Conservation (phyloP, 208 protist genomes). For the Trypanosoma avium region DNA sequence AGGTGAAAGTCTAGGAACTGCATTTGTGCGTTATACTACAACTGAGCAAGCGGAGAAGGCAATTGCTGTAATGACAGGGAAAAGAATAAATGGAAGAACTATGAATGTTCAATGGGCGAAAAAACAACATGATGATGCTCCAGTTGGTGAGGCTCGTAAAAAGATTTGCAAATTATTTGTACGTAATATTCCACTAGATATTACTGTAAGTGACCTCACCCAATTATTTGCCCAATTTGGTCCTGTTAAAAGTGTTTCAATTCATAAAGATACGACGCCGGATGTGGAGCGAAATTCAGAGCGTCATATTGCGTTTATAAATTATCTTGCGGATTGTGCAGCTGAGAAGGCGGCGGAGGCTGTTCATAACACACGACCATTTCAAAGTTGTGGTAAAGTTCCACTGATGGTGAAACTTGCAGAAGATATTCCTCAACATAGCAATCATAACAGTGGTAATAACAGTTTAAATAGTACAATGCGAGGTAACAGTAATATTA, state of each 20-base stretch:
- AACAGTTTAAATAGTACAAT: no score
- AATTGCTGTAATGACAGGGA: conserved; percentile 47
- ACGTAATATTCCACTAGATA: conserved; percentile 68
- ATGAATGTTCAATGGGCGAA: conserved; percentile 83
- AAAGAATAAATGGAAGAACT: conserved; percentile 36
- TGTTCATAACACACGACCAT: conserved; percentile 73
- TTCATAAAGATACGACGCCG: conserved; percentile 63
- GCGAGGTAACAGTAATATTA: neutral
- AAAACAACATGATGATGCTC: conserved; percentile 77
- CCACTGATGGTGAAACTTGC: conserved; percentile 82
- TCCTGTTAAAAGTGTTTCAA: conserved; percentile 47
- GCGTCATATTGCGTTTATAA: conserved; percentile 57
- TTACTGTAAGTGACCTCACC: conserved; percentile 18
- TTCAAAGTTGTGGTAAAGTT: conserved; percentile 32
- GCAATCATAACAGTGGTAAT: conserved; percentile 5
- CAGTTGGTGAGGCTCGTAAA: conserved; percentile 58
- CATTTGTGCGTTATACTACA: conserved; percentile 76
- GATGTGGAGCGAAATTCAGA: neutral
- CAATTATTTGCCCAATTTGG: conserved; percentile 22
- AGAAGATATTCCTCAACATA: conserved; percentile 45
- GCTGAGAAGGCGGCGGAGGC: conserved; percentile 55
- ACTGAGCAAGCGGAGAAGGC: conserved; percentile 59
- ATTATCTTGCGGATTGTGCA: conserved; percentile 40
- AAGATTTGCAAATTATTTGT: conserved; percentile 84
- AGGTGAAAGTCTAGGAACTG: conserved; percentile 74